Evolutionary conservation across 2,329 filamentous ascomycete species (phyloP), one percentile per base, ranked within the genome.

Genomic region (Fulvia fulva): DNA sequence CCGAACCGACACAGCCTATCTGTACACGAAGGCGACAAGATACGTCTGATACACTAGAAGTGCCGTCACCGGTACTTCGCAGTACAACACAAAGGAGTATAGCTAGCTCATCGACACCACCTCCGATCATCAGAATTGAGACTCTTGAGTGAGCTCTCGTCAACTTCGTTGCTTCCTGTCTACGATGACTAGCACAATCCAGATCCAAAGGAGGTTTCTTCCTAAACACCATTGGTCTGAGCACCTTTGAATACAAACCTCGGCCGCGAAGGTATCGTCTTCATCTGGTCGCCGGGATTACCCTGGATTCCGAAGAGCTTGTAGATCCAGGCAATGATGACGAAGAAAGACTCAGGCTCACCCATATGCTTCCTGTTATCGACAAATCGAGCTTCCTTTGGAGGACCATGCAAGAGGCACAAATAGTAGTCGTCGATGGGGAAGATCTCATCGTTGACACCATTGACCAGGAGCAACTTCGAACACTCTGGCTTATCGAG

Each of bases 371-470:
- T 80, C 11, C 67, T 68, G 0, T 70, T 72, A 2, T 68, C 55
- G 0, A 81, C 74, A 57, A 81, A 79, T 23, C 74, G 71, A 45
- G 73, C 81, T 65, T 81, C 77, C 71, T 85, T 85, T 1, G 80
- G 77, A 21, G 72, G 67, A 0, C 81, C 83, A 67, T 81, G 78
- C 41, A 78, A 74, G 49, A 85, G 64, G 25, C 80, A 80, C 43
- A 85, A 68, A 63, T 82, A 81, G 56, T 82, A 81, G 64, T 85
- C 83, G 64, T 85, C 83, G 47, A 85, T 81, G 0, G 83, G 83
- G 70, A 86, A 85, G 50, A 86, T 84, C 73, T 84, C 82, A 65
- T 85, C 83, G 28, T 81, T 76, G 1, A 78, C 80, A 0, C 83
- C 80, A 63, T 86, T 85, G 8, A 85, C 82, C 5, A 85, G 71